Conservation (phyloP, 2,329 filamentous ascomycete species). For the Diaporthe nobilis region DNA sequence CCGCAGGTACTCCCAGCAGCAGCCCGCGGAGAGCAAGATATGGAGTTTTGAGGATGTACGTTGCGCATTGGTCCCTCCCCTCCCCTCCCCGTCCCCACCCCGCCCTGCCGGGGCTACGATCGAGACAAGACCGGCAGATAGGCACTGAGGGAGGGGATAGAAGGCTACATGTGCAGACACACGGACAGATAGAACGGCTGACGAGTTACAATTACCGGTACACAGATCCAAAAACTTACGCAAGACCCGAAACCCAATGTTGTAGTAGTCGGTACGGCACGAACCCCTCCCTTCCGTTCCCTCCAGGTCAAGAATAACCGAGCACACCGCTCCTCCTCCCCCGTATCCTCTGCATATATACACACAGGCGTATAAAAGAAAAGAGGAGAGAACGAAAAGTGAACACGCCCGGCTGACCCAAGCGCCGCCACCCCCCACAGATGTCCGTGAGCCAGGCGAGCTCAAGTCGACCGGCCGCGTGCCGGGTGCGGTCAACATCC, state of each 20-base stretch:
- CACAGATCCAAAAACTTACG: constrained; percentile 58
- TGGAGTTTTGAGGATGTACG: constrained; percentile 64
- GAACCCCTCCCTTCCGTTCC: background rate
- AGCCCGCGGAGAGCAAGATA: constrained; percentile 53
- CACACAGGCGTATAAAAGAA: background rate
- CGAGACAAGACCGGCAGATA: background rate
- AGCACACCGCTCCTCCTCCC: background rate
- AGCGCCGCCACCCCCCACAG: constrained; percentile 52
- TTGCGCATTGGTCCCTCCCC: constrained; percentile 9
- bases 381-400: background rate
- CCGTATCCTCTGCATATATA: background rate
- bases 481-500: constrained; percentile 86
- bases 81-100: background rate
- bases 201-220: background rate
- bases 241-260: constrained; percentile 50
- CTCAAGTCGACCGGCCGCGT: constrained; percentile 77
- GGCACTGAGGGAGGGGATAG: background rate
- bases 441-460: constrained; percentile 82
- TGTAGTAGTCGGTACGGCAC: constrained; percentile 62
- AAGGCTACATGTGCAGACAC: background rate
- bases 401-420: background rate
- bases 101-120: background rate
- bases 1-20: constrained; percentile 47
- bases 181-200: background rate
- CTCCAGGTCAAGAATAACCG: background rate